A percentile compares a stretch with the other conserved stretches of the same genome.
Conservation (phyloP, 2,329 filamentous ascomycete genomes). For the Cytospora schulzeri region DNA sequence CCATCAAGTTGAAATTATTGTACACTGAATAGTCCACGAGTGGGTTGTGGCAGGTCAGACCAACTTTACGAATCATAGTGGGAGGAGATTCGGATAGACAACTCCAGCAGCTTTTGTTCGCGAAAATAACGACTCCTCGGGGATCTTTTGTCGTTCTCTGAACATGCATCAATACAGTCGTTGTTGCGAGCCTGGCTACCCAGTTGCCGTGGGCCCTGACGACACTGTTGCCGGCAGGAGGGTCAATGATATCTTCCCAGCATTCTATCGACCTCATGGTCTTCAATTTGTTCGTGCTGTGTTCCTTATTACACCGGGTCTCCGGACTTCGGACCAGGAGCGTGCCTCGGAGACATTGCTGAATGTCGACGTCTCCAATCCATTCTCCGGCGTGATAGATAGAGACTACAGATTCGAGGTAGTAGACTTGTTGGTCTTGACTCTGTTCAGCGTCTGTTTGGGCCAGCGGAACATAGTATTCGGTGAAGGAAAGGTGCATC, state of each 20-base stretch:
- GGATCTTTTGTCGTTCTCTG: too few species aligned
- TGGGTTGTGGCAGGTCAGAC: too few species aligned
- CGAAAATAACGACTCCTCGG: neutral
- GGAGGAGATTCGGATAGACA: neutral
- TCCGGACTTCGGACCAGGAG: neutral
- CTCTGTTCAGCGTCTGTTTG: neutral
- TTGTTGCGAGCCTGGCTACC: neutral
- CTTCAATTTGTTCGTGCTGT: neutral
- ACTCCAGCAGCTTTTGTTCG: neutral
- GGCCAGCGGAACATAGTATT: neutral
- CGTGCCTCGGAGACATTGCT: neutral
- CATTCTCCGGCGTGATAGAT: neutral
- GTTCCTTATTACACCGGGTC: neutral
- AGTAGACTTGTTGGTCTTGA: neutral
- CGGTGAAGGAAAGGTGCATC: neutral
- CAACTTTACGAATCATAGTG: too few species aligned
- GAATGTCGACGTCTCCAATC: neutral
- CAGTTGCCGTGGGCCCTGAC: neutral
- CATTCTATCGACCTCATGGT: neutral
- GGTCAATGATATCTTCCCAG: neutral
- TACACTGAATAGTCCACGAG: too few species aligned
- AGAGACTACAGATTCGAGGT: neutral
- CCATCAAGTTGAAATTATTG: too few species aligned
- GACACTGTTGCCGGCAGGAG: neutral
- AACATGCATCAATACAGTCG: neutral